phyloP scores from a whole-genome alignment of 441 rosid genomes.

The Mallotus japonicus region DNA sequence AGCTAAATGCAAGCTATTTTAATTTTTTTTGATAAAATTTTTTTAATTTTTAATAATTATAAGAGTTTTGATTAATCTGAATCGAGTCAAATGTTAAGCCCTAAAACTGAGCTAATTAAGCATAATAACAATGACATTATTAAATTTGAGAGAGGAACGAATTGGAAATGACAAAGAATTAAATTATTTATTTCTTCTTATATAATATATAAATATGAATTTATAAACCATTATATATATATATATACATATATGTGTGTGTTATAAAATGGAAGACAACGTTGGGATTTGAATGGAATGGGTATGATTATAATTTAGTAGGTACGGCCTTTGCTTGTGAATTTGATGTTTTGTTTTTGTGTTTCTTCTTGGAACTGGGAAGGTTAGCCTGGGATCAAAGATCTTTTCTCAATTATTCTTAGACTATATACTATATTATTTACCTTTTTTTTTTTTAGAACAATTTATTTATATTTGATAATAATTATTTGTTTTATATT shows the following conservation, averaged over 20 bases:
- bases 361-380: slow-evolving; percentile 26
- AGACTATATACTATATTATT: no score
- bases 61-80: no score
- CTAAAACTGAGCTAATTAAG: background rate
- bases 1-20: no score
- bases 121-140: background rate
- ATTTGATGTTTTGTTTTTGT: slow-evolving; percentile 4
- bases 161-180: slow-evolving; percentile 5
- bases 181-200: background rate
- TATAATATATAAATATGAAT: no score
- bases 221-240: no score
- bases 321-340: background rate
- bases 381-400: slow-evolving; percentile 2
- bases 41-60: no score
- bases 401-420: slow-evolving; percentile 1
- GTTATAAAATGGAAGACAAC: background rate
- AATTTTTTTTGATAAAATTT: no score
- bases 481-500: no score
- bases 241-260: no score
- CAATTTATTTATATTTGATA: no score
- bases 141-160: background rate
- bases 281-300: slow-evolving; percentile 17
- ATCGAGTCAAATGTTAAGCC: no score
- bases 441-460: no score
- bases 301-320: background rate